phyloP scores from a whole-genome alignment of 305 asterid genomes.

The Fraxinus paxiana region DNA sequence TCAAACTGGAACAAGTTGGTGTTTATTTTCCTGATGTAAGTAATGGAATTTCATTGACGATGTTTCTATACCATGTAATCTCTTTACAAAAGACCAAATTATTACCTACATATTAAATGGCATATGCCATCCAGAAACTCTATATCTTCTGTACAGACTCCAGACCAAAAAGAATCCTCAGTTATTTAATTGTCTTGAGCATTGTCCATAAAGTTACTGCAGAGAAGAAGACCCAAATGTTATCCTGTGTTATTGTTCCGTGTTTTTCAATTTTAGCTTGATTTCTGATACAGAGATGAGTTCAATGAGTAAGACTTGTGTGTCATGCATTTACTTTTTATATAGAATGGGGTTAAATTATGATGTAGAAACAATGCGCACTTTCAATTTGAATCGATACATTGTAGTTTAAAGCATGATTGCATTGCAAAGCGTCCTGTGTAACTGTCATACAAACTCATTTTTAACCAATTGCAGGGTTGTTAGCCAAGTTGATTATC shows the following conservation, averaged over 20 bases:
- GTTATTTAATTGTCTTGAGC: background rate
- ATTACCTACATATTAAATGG: background rate
- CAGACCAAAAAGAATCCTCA: background rate
- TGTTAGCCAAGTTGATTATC: conserved; percentile 97
- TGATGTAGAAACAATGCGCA: background rate
- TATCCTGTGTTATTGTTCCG: background rate
- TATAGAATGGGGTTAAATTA: background rate
- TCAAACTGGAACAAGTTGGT: conserved; percentile 6
- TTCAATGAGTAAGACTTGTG: background rate
- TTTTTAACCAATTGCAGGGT: conserved; percentile 54
- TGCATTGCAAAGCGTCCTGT: conserved; percentile 5
- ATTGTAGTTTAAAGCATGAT: conserved; percentile 8
- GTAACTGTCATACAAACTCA: conserved; percentile 9
- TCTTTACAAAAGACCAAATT: conserved; percentile 7
- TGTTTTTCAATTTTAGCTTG: background rate
- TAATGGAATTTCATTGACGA: background rate
- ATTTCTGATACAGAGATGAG: conserved; percentile 1
- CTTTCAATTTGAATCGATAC: conserved; percentile 5
- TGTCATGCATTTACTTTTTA: background rate
- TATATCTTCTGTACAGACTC: conserved; percentile 12
- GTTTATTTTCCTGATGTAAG: conserved; percentile 16
- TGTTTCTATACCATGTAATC: conserved; percentile 7
- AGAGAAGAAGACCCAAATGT: conserved; percentile 1
- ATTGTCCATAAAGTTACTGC: background rate
- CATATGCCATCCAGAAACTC: background rate